Evolutionary conservation across 192 early-diverging fungal species (phyloP), one percentile per base, ranked within the genome.

Genomic region (Mortierella claussenii): DNA sequence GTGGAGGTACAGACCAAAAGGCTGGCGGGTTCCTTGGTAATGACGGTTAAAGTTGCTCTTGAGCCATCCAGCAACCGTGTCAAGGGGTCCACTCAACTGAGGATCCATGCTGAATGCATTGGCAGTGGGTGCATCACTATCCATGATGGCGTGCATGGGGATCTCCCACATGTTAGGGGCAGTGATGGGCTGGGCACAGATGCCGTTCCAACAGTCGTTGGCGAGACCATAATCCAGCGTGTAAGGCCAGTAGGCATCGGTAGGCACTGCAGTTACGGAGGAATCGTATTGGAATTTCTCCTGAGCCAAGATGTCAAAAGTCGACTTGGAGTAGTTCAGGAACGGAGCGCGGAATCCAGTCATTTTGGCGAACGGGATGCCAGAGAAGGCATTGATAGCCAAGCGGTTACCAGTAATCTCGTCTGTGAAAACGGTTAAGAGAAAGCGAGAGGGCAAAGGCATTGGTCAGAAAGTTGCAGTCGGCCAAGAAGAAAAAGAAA

Each of bases 121-220:
- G 45, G 60, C 62, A 15, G 48, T 50, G 36, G 58, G 32, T 1
- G 33, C 15, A 26, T 55, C 52, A 31, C 58, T 63, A 55, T 85
- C 84, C 21, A 83, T 65, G 43, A 87, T 71, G 23, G 81, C 69
- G 46, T 87, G 80, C 84, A 91, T 88, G 18, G 89, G 89, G 32
- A 91, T 76, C 79, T 91, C 88, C 86, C 87, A 91, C 48, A 91
- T 69, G 18, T 88, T 88, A 5, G 87, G 86, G 36, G 82, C 54
- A 13, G 60, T 63, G 31, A 79, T 60, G 5, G 56, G 48, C 21
- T 73, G 48, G 48, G 75, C 68, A 49, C 89, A 90, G 26, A 85
- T 81, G 12, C 81, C 79, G 45, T 65, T 84, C 79, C 79, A 83
- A 51, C 85, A 87, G 63, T 89, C 88, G 47, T 89, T 86, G 27